phyloP scores from a whole-genome alignment of 176 grass and related monocot genomes.

The Thalia dealbata region DNA sequence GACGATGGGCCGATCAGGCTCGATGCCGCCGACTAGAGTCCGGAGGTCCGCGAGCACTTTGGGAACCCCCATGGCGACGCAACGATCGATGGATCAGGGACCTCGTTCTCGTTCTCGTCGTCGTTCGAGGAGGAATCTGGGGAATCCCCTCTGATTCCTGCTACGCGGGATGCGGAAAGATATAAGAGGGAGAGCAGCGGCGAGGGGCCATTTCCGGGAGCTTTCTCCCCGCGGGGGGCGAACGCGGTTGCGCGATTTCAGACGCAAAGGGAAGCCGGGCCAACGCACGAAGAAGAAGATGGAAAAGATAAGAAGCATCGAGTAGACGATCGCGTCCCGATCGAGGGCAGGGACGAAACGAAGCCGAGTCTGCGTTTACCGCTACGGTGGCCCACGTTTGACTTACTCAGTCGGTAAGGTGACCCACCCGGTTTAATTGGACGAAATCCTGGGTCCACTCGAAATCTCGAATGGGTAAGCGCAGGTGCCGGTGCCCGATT shows the following conservation, averaged over 20 bases:
- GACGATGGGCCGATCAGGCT: conserved; percentile 5
- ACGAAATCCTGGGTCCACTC: no score
- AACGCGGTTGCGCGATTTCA: conserved; percentile 8
- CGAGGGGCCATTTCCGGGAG: not conserved
- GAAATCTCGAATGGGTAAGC: no score
- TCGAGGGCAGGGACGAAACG: not conserved
- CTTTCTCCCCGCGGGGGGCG: not conserved
- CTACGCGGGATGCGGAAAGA: not conserved
- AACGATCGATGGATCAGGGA: not conserved
- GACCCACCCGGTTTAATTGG: no score
- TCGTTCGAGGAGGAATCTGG: not conserved
- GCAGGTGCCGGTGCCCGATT: no score
- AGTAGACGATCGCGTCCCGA: not conserved
- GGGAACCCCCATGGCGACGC: not conserved
- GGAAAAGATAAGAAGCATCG: not conserved
- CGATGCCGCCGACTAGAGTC: no score
- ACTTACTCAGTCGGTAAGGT: no score
- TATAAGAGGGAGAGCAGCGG: not conserved
- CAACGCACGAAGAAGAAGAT: not conserved
- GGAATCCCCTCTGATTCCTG: not conserved
- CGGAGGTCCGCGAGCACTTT: conserved; percentile 9
- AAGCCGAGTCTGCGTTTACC: not conserved
- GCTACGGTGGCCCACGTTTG: not conserved
- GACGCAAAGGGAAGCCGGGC: not conserved
- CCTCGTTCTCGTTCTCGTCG: not conserved